Conservation (phyloP, 2,329 filamentous ascomycete species). For the Calonectria ilicicola region DNA sequence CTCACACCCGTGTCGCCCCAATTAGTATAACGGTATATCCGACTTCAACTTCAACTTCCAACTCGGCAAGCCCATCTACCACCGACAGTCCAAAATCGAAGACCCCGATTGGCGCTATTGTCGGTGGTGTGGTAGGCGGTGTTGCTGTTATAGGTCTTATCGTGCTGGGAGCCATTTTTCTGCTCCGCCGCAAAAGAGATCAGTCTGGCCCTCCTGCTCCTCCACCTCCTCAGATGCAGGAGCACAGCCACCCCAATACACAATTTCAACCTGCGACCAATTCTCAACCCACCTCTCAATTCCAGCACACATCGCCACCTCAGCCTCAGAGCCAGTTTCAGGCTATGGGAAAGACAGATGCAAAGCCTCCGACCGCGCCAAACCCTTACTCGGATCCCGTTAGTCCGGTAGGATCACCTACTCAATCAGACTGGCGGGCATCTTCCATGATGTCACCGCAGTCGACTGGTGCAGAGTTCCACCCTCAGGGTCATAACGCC, state of each 20-base stretch:
- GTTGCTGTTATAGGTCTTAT: not conserved
- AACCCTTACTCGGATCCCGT: not conserved
- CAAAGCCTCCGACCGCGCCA: not conserved
- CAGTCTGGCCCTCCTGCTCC: not conserved
- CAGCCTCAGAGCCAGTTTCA: not conserved
- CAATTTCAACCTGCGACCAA: not conserved
- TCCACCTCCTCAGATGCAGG: not conserved
- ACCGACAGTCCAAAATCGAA: not conserved
- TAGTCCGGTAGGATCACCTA: not conserved
- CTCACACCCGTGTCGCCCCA: no score
- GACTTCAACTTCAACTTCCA: not conserved
- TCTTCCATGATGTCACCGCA: not conserved
- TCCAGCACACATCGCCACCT: not conserved
- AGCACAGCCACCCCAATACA: not conserved
- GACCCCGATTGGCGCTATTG: not conserved
- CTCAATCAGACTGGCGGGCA: not conserved
- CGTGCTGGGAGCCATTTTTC: not conserved
- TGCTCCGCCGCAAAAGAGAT: not conserved
- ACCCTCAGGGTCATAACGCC: not conserved
- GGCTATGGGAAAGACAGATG: not conserved
- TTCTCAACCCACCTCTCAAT: not conserved
- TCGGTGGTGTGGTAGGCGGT: not conserved
- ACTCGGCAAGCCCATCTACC: not conserved
- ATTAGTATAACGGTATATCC: no score
- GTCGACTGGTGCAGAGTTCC: not conserved